A percentile compares a stretch with the other conserved stretches of the same genome.
These are phyloP conservation scores for Clarireedia monteithiana DNA, from an alignment of 2,329 filamentous ascomycete species.

Conservation along the genomic window DNA sequence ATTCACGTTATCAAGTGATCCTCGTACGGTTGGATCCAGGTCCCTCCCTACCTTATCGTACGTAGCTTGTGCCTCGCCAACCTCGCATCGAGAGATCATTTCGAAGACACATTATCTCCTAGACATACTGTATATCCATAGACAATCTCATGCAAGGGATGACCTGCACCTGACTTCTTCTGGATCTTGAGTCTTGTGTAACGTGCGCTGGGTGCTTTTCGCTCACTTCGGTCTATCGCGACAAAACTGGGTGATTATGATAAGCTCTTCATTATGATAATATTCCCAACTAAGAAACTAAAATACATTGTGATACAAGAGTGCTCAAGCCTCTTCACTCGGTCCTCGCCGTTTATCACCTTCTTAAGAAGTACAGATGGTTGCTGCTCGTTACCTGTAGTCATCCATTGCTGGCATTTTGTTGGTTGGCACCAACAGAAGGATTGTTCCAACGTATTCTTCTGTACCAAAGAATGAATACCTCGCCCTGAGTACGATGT, in stretches of 20 bases:
- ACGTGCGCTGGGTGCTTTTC: too few species aligned
- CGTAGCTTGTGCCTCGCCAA: background rate
- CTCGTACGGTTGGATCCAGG: background rate
- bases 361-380: too few species aligned
- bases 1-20: constrained; percentile 8
- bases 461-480: background rate
- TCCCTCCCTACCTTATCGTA: background rate
- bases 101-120: too few species aligned
- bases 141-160: too few species aligned
- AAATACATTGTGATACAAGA: background rate
- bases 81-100: background rate
- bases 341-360: background rate
- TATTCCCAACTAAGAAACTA: background rate
- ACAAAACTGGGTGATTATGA: too few species aligned
- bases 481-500: background rate
- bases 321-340: background rate
- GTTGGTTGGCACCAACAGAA: background rate
- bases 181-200: too few species aligned
- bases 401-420: too few species aligned
- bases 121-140: too few species aligned
- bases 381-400: too few species aligned
- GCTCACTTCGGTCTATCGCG: too few species aligned
- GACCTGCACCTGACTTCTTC: too few species aligned
- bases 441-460: background rate
- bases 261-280: background rate